phyloP scores from a whole-genome alignment of 495 filamentous ascomycete species.

The Aspergillus bertholletiae region DNA sequence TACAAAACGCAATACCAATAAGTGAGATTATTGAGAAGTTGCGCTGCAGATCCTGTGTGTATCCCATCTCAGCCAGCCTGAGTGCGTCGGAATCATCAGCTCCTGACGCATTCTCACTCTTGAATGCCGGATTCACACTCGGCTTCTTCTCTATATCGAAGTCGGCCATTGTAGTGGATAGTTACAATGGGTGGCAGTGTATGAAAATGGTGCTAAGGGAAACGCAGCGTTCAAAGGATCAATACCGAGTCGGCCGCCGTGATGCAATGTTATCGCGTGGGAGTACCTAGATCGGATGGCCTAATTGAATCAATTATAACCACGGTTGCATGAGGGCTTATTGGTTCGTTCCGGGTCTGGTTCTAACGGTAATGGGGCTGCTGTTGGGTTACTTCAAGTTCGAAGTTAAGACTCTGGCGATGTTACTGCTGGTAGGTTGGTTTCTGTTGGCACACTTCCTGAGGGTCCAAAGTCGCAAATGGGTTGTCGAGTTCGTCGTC shows the following conservation, averaged over 20 bases:
- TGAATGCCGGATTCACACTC: conserved; percentile 14
- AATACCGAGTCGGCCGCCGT: background rate
- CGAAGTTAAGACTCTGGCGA: background rate
- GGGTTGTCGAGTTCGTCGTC: conserved; percentile 5
- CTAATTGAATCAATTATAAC: conserved; percentile 6
- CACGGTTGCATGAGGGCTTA: conserved; percentile 15
- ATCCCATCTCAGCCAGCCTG: conserved; percentile 51
- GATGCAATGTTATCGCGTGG: conserved; percentile 11
- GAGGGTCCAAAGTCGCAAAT: conserved; percentile 4
- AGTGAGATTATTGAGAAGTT: conserved; percentile 57
- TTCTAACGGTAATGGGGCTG: background rate
- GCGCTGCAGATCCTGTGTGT: conserved; percentile 53
- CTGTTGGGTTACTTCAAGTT: background rate
- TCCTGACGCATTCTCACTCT: conserved; percentile 16
- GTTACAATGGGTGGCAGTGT: background rate
- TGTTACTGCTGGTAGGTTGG: conserved; percentile 6
- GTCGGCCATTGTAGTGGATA: conserved; percentile 15
- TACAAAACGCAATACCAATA: conserved; percentile 57
- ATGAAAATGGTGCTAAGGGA: conserved; percentile 11
- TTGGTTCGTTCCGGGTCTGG: background rate
- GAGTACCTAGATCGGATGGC: background rate
- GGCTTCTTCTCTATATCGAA: conserved; percentile 25
- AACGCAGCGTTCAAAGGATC: conserved; percentile 4
- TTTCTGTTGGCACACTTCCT: conserved; percentile 7
- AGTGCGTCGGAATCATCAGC: conserved; percentile 27